Evolutionary conservation across 2,329 filamentous ascomycete genomes (phyloP), one percentile per base, ranked within the genome.

Genomic region (Penicillium crustosum): DNA sequence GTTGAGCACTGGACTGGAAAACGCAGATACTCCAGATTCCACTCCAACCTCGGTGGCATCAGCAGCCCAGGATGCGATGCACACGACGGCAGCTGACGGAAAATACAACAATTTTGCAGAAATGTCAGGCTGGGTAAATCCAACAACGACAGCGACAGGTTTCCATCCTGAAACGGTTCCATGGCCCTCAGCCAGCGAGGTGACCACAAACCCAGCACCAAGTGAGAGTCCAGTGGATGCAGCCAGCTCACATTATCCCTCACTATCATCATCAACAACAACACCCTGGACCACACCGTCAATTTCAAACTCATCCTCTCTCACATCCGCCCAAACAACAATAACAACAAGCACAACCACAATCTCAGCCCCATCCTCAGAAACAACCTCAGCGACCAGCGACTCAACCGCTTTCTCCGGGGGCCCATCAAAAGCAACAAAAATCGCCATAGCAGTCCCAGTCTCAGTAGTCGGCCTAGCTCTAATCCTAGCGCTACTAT

Each of bases 371-470:
- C 23, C 53, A 19, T 13, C 21, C 6, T 19, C 47, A 44, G n/a
- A 33, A 35, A n/a, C 47, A 55, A 43, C 17, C 13, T 25, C 45
- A 23, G 27, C 53, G 42, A 44, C 36, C 7, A 41, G 17, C 31
- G 56, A 52, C 3, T 12, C 50, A 33, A 38, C 53, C 43, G 13
- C 49, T 10, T 55, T 41, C 17, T 60, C 63, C 15, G 51, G 56
- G 33, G 44, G 57, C 13, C 45, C 35, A 19, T 63, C 65, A 27
- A 66, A 59, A 36, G 63, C 54, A 27, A 72, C 61, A 8, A 70
- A 68, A 55, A 53, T 74, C 41, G 70, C 71, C 43, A 73, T 73
- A 41, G 70, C 68, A n/a, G 57, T 74, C n/a, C 71, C 71, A n/a
- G 57, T 74, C 41, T 60, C 70, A 25, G 53, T 73, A 23, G 61